Conservation (phyloP, 1,139 yeast species). For the Hanseniaspora uvarum region DNA sequence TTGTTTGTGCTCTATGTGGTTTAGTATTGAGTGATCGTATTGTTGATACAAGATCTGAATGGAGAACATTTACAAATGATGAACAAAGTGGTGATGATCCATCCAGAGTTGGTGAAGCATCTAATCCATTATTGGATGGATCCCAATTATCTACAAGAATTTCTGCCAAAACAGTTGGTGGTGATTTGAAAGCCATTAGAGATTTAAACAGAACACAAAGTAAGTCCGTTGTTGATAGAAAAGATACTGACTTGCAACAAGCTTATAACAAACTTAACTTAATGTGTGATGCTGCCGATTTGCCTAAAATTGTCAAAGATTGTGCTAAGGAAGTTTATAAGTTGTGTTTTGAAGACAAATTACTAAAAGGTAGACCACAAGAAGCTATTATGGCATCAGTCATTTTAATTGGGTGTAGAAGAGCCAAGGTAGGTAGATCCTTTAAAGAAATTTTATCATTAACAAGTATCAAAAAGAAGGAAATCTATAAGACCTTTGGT, state of each 20-base stretch:
- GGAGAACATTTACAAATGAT: slow-evolving; percentile 96
- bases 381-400: slow-evolving; percentile 97
- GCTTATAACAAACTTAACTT: slow-evolving; percentile 88
- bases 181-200: slow-evolving; percentile 61
- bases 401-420: slow-evolving; percentile 86
- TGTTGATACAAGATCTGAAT: slow-evolving; percentile 91
- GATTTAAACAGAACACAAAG: slow-evolving; percentile 86
- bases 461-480: slow-evolving; percentile 87
- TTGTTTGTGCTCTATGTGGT: slow-evolving; percentile 95
- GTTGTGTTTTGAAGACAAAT: slow-evolving; percentile 77
- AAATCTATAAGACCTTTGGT: slow-evolving; percentile 79
- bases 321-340: slow-evolving; percentile 96
- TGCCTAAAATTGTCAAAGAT: slow-evolving; percentile 91
- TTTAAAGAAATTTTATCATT: slow-evolving; percentile 94
- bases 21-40: slow-evolving; percentile 83
- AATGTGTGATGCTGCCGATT: slow-evolving; percentile 93
- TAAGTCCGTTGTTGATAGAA: slow-evolving; percentile 71
- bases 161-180: slow-evolving; percentile 56
- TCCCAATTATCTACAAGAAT: slow-evolving; percentile 89
- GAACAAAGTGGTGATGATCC: slow-evolving; percentile 98
- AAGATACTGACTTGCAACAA: slow-evolving; percentile 75
- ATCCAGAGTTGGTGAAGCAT: slow-evolving; percentile 97
- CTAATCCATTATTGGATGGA: slow-evolving; percentile 86
- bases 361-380: slow-evolving; percentile 80
- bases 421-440: slow-evolving; percentile 88